Conservation (phyloP, 768 basidiomycete genomes). For the Lactifluus subvellereus region DNA sequence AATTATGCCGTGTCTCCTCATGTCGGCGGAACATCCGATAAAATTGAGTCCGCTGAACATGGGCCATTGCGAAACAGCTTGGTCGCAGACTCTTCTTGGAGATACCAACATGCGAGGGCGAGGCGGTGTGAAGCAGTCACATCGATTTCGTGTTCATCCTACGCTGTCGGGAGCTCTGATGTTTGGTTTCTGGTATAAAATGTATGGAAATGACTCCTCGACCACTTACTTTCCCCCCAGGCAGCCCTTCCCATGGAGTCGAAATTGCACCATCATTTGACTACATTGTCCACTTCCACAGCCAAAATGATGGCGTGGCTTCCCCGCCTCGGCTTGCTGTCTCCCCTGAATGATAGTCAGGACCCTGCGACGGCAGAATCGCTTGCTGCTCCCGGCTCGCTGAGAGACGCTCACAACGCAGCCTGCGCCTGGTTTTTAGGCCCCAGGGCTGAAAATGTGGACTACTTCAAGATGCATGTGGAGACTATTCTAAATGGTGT, state of each 20-base stretch:
- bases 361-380: background rate
- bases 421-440: slow-evolving; percentile 38
- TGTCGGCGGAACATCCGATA: no score
- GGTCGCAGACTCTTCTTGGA: no score
- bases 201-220: background rate
- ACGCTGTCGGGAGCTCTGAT: background rate
- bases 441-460: slow-evolving; percentile 36
- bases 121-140: no score
- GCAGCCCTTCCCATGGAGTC: background rate
- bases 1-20: no score
- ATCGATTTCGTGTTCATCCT: background rate
- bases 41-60: no score
- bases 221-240: background rate
- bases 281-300: background rate
- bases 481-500: slow-evolving; percentile 27
- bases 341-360: background rate
- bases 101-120: no score
- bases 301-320: slow-evolving; percentile 10
- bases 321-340: background rate
- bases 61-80: no score
- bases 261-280: background rate
- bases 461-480: slow-evolving; percentile 29
- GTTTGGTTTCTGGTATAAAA: background rate
- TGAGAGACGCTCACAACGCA: slow-evolving; percentile 24
- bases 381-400: slow-evolving; percentile 1